These are phyloP conservation scores for Cynara cardunculus DNA, from an alignment of 129 eudicot species.

Conservation along the genomic window DNA sequence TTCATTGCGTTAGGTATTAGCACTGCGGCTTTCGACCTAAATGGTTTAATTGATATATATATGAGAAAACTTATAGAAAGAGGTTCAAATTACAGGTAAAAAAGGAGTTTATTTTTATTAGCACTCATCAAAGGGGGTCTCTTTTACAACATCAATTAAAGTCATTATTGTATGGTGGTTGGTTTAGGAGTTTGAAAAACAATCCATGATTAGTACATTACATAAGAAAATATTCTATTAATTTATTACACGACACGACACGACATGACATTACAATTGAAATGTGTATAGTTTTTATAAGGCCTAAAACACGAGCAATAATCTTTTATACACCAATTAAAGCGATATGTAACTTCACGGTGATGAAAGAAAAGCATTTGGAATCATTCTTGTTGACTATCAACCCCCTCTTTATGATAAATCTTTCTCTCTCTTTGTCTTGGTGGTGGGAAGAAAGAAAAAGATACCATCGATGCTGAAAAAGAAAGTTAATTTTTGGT, in stretches of 20 bases:
- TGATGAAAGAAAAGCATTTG: not conserved
- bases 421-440: not conserved
- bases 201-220: not conserved
- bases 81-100: not conserved
- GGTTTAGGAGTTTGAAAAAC: constrained; percentile 4
- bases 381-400: not conserved
- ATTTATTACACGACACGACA: not conserved
- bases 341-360: not conserved
- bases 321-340: not conserved
- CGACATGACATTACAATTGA: not conserved
- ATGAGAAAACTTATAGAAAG: not conserved
- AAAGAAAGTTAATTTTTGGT: not conserved
- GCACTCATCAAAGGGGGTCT: not conserved
- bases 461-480: not conserved
- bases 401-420: not conserved
- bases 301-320: not conserved
- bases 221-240: not conserved
- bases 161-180: constrained; percentile 6
- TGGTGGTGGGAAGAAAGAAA: not conserved
- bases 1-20: too few relatives aligned
- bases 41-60: not conserved
- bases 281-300: not conserved
- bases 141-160: not conserved
- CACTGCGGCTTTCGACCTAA: too few relatives aligned
- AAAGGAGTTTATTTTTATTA: not conserved